A percentile compares a stretch with the other conserved stretches of the same genome.
Conservation (phyloP, 2,329 filamentous ascomycete genomes). For the Calonectria multiphialidica region DNA sequence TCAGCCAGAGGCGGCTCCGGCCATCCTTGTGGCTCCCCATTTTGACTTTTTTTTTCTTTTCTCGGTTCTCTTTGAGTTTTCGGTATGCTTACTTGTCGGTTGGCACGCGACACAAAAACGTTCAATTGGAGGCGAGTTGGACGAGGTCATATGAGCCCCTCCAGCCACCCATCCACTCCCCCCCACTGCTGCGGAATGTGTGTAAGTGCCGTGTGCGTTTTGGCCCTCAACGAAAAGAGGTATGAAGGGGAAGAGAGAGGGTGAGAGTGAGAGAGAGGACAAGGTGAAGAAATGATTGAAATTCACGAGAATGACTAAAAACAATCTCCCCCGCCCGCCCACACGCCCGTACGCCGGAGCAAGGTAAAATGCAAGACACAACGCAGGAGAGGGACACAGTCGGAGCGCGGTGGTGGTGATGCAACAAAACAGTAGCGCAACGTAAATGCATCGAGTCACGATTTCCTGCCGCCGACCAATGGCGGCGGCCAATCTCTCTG, state of each 20-base stretch:
- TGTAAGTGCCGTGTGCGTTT: neutral
- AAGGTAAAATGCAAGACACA: neutral
- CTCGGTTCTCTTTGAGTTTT: neutral
- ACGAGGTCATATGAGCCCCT: neutral
- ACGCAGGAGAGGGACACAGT: neutral
- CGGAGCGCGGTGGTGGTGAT: neutral
- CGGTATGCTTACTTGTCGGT: neutral
- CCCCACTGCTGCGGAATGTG: neutral
- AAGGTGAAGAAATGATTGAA: neutral
- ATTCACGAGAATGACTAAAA: neutral
- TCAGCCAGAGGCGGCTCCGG: neutral
- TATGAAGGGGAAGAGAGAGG: neutral
- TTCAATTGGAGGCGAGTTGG: neutral
- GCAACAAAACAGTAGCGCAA: neutral
- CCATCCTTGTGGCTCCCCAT: neutral
- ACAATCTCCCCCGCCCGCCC: neutral
- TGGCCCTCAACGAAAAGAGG: neutral
- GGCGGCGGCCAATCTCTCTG: neutral
- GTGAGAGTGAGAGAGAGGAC: neutral
- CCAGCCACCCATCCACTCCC: too few relatives aligned
- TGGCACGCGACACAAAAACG: neutral
- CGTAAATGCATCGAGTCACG: constrained; percentile 2
- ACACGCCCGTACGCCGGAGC: too few relatives aligned
- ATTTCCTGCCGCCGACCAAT: neutral
- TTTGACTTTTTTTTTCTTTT: neutral